Percentiles rank a stretch among this genome's conserved stretches.
These are phyloP conservation scores for Neurospora sp. DNA, from an alignment of 495 filamentous ascomycete species.

Conservation along the genomic window DNA sequence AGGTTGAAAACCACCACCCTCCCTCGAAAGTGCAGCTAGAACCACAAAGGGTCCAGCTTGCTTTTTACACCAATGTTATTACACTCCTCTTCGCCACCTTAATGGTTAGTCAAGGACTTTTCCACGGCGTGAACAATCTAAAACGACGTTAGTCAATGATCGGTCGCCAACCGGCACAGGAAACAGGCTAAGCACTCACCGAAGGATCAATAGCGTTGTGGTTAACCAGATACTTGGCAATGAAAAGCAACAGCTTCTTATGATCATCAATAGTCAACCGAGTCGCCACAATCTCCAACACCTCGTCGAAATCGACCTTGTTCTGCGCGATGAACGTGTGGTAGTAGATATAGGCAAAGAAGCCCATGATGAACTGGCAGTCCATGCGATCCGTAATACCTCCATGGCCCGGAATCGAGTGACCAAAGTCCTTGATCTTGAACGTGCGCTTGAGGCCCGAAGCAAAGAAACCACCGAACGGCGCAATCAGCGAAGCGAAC, in stretches of 20 bases:
- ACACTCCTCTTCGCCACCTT: neutral
- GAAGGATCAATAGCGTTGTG: constrained; percentile 43
- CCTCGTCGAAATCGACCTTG: constrained; percentile 67
- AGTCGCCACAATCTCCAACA: constrained; percentile 82
- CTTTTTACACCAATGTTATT: neutral
- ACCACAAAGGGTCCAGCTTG: neutral
- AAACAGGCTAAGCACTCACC: constrained; percentile 1
- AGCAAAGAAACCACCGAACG: constrained; percentile 98
- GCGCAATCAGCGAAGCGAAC: constrained; percentile 94
- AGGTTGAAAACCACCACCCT: neutral
- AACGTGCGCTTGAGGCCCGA: constrained; percentile 97
- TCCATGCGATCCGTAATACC: constrained; percentile 99
- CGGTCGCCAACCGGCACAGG: neutral
- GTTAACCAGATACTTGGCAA: constrained; percentile 79
- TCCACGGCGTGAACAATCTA: constrained; percentile 6
- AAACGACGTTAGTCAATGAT: neutral
- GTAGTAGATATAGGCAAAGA: constrained; percentile 97
- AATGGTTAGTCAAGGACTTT: neutral
- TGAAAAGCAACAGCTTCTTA: constrained; percentile 71
- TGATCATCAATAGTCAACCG: constrained; percentile 78
- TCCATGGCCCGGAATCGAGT: constrained; percentile 94
- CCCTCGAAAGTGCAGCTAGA: neutral
- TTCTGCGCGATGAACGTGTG: constrained; percentile 91
- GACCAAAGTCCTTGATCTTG: constrained; percentile 99
- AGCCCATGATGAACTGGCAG: constrained; percentile 99